Percentiles rank a stretch among this genome's conserved stretches.
These are phyloP conservation scores for Diplodia intermedia DNA, from an alignment of 2,329 filamentous ascomycete genomes.

Conservation along the genomic window DNA sequence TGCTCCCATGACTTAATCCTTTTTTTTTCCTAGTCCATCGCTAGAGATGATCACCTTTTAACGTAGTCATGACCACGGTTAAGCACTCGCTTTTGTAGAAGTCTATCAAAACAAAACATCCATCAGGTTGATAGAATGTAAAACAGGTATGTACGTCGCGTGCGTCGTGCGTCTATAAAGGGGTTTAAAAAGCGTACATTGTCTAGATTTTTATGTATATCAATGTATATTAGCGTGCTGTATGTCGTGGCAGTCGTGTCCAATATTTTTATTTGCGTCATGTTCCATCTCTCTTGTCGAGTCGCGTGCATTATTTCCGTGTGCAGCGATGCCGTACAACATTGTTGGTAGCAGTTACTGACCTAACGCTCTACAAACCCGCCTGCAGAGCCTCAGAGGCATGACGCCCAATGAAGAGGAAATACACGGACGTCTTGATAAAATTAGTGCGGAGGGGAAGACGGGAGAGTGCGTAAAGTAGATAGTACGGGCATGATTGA, in stretches of 20 bases:
- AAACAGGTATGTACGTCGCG: not conserved
- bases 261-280: not conserved
- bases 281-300: not conserved
- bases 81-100: constrained; percentile 5
- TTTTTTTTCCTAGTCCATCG: constrained; percentile 11
- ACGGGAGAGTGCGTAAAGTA: too few relatives aligned
- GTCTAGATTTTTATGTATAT: not conserved
- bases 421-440: too few relatives aligned
- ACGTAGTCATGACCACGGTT: constrained; percentile 19
- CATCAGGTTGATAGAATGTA: not conserved
- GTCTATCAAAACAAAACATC: not conserved
- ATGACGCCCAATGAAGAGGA: too few relatives aligned
- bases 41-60: not conserved
- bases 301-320: not conserved
- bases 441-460: too few relatives aligned
- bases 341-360: too few relatives aligned
- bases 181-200: not conserved
- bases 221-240: not conserved
- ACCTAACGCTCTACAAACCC: too few relatives aligned
- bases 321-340: too few relatives aligned
- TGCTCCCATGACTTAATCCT: not conserved
- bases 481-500: too few relatives aligned
- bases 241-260: not conserved
- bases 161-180: not conserved
- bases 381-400: too few relatives aligned